phyloP scores from a whole-genome alignment of 176 grass and related monocot species.

The Eleusine coracana region DNA sequence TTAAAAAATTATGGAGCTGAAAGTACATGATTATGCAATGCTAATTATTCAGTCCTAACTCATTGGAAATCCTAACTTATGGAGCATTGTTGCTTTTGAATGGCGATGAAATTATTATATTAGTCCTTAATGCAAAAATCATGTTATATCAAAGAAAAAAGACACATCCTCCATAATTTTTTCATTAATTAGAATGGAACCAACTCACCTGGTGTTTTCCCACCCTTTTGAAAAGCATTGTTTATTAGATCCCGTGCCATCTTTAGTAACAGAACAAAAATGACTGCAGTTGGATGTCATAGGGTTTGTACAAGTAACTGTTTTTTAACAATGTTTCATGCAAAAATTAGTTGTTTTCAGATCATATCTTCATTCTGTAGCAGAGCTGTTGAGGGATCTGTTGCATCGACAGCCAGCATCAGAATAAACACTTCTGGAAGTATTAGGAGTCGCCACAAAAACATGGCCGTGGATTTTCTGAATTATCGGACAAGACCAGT shows the following conservation, averaged over 20 bases:
- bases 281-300: not conserved
- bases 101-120: not conserved
- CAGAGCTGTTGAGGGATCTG: slow-evolving; percentile 15
- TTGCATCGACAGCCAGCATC: slow-evolving; percentile 3
- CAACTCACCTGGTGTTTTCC: too few relatives aligned
- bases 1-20: not conserved
- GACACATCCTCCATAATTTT: not conserved
- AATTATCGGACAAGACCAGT: slow-evolving; percentile 34
- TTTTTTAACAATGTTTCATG: not conserved
- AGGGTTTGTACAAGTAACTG: slow-evolving; percentile 10
- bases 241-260: not conserved
- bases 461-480: slow-evolving; percentile 49
- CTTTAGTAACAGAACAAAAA: slow-evolving; percentile 28
- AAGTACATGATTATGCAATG: slow-evolving; percentile 24
- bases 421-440: not conserved
- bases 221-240: too few relatives aligned
- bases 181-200: not conserved
- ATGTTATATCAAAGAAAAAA: not conserved
- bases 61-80: slow-evolving; percentile 1
- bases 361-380: slow-evolving; percentile 6
- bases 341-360: not conserved
- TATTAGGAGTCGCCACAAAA: slow-evolving; percentile 17
- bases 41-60: slow-evolving; percentile 23
- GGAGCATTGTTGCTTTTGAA: not conserved
- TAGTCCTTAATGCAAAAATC: not conserved